These are phyloP conservation scores for Wickerhamiella dianesei DNA, from an alignment of 805 yeast genomes.

Conservation along the genomic window DNA sequence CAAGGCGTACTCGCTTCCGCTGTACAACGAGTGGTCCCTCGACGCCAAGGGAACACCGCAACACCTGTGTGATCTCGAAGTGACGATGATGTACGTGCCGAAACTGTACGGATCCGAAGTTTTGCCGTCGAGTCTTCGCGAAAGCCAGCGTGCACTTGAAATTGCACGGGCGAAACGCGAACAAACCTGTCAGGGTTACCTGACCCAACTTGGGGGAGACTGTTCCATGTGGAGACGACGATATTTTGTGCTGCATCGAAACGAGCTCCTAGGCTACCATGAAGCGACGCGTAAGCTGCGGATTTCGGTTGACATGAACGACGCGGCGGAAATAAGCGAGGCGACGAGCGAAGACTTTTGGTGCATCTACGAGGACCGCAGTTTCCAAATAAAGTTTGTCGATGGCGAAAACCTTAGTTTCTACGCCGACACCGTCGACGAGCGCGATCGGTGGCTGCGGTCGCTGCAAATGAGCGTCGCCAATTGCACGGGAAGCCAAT, in stretches of 20 bases:
- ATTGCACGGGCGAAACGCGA: conserved; percentile 23
- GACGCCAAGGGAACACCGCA: conserved; percentile 36
- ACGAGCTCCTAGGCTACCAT: conserved; percentile 61
- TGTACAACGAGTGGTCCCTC: conserved; percentile 74
- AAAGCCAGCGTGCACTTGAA: conserved; percentile 22
- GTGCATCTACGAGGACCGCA: conserved; percentile 64
- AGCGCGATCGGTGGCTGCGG: conserved; percentile 53
- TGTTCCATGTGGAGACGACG: conserved; percentile 66
- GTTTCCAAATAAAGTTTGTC: conserved; percentile 60
- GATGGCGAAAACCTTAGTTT: conserved; percentile 76
- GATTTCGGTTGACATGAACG: conserved; percentile 60
- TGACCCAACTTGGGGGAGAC: conserved; percentile 91
- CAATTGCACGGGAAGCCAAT: conserved; percentile 14
- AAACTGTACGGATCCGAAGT: conserved; percentile 37
- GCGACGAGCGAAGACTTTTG: conserved; percentile 30
- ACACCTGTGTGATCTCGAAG: conserved; percentile 50
- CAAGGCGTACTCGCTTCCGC: conserved; percentile 39
- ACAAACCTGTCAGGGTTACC: conserved; percentile 43
- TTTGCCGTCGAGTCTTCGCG: conserved; percentile 45
- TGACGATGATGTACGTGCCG: conserved; percentile 55
- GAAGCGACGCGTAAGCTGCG: conserved; percentile 57
- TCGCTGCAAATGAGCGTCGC: conserved; percentile 42
- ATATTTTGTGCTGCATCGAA: conserved; percentile 57
- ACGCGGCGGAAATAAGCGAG: conserved; percentile 42
- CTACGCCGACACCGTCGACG: conserved; percentile 60